A percentile compares a stretch with the other conserved stretches of the same genome.
Conservation (phyloP, 768 basidiomycete species). For the Dictyophora rubrovolvata region DNA sequence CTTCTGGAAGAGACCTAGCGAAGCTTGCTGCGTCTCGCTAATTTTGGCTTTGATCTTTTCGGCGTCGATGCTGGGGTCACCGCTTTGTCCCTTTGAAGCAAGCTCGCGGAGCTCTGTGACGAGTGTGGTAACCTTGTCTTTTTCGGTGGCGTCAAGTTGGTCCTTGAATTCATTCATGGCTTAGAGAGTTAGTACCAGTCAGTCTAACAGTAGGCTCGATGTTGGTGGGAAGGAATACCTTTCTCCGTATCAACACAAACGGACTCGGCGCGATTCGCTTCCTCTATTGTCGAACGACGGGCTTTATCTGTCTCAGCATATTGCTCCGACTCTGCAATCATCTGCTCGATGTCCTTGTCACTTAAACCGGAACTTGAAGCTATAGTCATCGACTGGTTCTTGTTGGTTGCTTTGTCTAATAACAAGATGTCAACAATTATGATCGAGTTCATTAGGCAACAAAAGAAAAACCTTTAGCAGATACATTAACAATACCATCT, state of each 20-base stretch:
- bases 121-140: slow-evolving; percentile 87
- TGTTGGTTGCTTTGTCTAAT: slow-evolving; percentile 70
- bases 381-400: slow-evolving; percentile 95
- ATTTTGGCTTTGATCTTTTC: slow-evolving; percentile 90
- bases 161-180: slow-evolving; percentile 98
- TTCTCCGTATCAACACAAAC: slow-evolving; percentile 94
- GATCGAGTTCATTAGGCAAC: background rate
- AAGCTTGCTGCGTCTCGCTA: slow-evolving; percentile 88
- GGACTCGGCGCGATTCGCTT: slow-evolving; percentile 93
- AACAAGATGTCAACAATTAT: background rate
- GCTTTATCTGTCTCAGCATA: slow-evolving; percentile 90
- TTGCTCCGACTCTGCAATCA: slow-evolving; percentile 91
- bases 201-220: no score
- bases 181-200: slow-evolving; percentile 21
- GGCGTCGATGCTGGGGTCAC: slow-evolving; percentile 70
- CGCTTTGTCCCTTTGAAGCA: slow-evolving; percentile 80
- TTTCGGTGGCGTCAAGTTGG: slow-evolving; percentile 84
- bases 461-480: slow-evolving; percentile 60
- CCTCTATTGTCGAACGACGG: slow-evolving; percentile 83
- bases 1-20: slow-evolving; percentile 96
- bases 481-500: slow-evolving; percentile 95
- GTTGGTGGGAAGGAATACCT: slow-evolving; percentile 33
- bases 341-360: slow-evolving; percentile 94
- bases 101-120: slow-evolving; percentile 82
- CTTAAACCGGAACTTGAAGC: slow-evolving; percentile 94